phyloP scores from a whole-genome alignment of 352 stramenopile species.

The Hyaloperonospora arabidopsidis region DNA sequence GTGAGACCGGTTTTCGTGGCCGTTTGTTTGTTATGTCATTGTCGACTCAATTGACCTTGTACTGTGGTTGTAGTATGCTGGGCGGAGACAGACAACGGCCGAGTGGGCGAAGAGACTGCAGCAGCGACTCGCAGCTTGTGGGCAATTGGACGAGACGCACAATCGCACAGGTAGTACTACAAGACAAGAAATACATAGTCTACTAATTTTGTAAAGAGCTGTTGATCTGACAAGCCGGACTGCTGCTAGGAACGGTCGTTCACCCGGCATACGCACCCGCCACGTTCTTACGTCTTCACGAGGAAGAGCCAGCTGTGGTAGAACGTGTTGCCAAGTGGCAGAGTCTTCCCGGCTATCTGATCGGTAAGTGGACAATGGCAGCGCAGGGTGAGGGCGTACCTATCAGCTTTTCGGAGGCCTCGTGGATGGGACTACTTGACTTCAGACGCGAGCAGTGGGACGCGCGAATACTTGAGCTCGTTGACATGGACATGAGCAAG shows the following conservation, averaged over 20 bases:
- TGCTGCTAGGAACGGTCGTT: constrained; percentile 47
- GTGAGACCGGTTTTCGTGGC: constrained; percentile 19
- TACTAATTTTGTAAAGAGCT: background rate
- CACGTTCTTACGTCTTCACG: constrained; percentile 81
- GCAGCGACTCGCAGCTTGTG: constrained; percentile 30
- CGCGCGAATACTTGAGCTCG: constrained; percentile 57
- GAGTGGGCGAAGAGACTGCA: constrained; percentile 44
- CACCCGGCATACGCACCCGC: constrained; percentile 87
- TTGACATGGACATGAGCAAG: constrained; percentile 60
- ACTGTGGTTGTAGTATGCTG: constrained; percentile 44
- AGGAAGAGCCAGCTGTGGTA: constrained; percentile 35
- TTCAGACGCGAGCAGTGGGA: constrained; percentile 85
- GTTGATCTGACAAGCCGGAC: background rate
- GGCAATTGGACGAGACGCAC: constrained; percentile 46
- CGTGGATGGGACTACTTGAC: constrained; percentile 91
- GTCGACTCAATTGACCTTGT: background rate
- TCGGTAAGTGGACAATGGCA: constrained; percentile 78
- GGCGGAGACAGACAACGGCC: constrained; percentile 39
- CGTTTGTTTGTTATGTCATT: background rate
- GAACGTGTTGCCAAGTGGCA: constrained; percentile 76
- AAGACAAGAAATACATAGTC: background rate
- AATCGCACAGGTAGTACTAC: constrained; percentile 49
- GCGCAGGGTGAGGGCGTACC: constrained; percentile 35
- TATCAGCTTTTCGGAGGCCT: constrained; percentile 91
- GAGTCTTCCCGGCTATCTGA: constrained; percentile 83